Base-by-base conservation (phyloP, 2,329 filamentous ascomycete species). In the Alternaria hordeiaustralica region DNA sequence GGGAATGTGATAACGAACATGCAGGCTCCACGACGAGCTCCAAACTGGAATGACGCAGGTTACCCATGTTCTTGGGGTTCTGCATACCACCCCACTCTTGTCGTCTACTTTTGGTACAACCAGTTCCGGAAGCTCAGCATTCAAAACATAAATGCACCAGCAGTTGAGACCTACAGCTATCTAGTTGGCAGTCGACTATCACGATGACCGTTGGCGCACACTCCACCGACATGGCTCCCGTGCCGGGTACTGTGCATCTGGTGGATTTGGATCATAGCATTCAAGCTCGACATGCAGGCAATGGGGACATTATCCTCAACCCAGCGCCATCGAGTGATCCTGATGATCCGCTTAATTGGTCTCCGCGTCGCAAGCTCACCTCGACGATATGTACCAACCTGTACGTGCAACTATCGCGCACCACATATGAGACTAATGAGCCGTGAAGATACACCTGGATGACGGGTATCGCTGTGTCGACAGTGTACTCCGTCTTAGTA, bases 401-500 rank as follows among this genome's bases (percentile, higher is more conserved):
- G 70, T 73, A 51, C 12, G 65, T 66, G 8, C 5, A 23, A 18
- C 10, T 47, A 4, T 11, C 23, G 6, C 12, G 15, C 20, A 13
- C 4, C 20, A 8, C 15, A 7, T 11, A 23, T n/a, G 7, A 13
- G 6, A 23, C 59, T 75, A 8, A 68, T 44, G 6, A 82, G 79
- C 61, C 80, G 81, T 20, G 55, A 82, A 75, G 84, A n/a, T 86
- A 85, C 67, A 83, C 81, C 2, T 78, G 84, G 46, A 82, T 82
- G 74, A 80, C 81, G 13, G 85, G 84, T n/a, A 83, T 86, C 49
- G 80, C 84, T 5, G 79, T 79, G 20, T 81, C 84, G 2, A 79
- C 83, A 9, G 82, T 85, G n/a, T 86, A 87, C 67, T 83, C 81
- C 8, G 82, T 87, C 8, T 75, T 87, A 9, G 81, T 81, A 6